Percentiles rank a stretch among this genome's conserved stretches.
Evolutionary conservation across 306 rosid genomes (phyloP).

Genomic region (Hylodesmum podocarpum): DNA sequence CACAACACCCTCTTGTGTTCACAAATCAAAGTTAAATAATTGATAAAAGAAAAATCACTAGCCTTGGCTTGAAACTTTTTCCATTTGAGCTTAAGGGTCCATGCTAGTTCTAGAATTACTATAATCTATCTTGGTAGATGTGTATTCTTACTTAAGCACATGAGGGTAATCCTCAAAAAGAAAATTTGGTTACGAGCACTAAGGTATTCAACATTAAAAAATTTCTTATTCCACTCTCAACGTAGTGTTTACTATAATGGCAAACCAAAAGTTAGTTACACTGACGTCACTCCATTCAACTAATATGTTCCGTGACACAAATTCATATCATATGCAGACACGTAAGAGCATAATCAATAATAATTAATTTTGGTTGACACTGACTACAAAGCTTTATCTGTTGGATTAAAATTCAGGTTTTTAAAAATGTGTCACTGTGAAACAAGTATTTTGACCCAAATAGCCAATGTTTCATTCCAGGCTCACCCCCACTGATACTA

Average conservation of each 20-base stretch:
- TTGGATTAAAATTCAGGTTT: neutral
- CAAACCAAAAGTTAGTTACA: neutral
- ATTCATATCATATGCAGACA: neutral
- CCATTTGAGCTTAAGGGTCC: neutral
- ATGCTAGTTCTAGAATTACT: neutral
- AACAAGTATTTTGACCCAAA: conserved; percentile 5
- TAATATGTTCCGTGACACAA: neutral
- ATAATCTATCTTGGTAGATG: neutral
- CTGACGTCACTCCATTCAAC: conserved; percentile 14
- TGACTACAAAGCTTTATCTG: neutral
- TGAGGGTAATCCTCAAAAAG: neutral
- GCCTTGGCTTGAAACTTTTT: neutral
- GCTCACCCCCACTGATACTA: neutral
- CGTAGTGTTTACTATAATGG: neutral
- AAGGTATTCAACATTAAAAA: neutral
- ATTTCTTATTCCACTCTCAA: neutral
- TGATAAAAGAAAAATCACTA: neutral
- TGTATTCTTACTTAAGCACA: neutral
- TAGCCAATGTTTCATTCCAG: neutral
- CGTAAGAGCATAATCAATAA: neutral
- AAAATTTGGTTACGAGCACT: neutral
- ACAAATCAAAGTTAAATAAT: neutral
- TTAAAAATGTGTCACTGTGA: neutral
- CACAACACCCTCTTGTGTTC: conserved; percentile 22
- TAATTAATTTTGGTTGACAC: neutral